A percentile compares a stretch with the other conserved stretches of the same genome.
Conservation (phyloP, 768 basidiomycete genomes). For the Suillus lakei region DNA sequence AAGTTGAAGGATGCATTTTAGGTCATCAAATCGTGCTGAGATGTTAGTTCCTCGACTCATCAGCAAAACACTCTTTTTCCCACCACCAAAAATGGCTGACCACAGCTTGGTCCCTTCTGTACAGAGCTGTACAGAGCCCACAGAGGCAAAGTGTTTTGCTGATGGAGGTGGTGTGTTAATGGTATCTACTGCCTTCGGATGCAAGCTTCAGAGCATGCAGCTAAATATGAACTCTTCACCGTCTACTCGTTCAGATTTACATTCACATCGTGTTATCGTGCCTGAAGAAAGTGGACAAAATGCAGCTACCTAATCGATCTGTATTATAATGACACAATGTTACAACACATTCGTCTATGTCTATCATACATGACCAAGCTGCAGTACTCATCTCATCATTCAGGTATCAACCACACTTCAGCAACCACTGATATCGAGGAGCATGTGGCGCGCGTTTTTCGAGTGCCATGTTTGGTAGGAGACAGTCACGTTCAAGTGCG, state of each 20-base stretch:
- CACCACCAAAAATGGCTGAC: too few species aligned
- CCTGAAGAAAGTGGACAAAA: too few species aligned
- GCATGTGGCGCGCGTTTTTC: constrained; percentile 91
- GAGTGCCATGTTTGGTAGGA: constrained; percentile 96
- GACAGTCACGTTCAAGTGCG: constrained; percentile 83
- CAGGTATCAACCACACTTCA: neutral
- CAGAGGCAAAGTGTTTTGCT: too few species aligned
- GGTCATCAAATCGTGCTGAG: neutral
- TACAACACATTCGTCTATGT: neutral
- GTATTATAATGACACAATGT: neutral
- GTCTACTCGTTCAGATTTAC: too few species aligned
- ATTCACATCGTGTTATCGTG: neutral
- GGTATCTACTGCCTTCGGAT: neutral
- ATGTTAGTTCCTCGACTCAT: neutral
- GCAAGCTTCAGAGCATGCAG: neutral
- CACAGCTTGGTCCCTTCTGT: too few species aligned
- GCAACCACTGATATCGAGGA: constrained; percentile 67
- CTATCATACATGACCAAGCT: neutral
- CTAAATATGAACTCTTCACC: neutral
- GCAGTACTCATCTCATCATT: neutral
- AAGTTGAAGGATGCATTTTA: too few species aligned
- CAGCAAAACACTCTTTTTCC: too few species aligned
- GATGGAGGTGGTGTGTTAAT: too few species aligned
- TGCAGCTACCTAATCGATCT: neutral
- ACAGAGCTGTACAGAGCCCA: too few species aligned